Conservation (phyloP, 139 green algal genomes). For the Chlorella sp. region DNA sequence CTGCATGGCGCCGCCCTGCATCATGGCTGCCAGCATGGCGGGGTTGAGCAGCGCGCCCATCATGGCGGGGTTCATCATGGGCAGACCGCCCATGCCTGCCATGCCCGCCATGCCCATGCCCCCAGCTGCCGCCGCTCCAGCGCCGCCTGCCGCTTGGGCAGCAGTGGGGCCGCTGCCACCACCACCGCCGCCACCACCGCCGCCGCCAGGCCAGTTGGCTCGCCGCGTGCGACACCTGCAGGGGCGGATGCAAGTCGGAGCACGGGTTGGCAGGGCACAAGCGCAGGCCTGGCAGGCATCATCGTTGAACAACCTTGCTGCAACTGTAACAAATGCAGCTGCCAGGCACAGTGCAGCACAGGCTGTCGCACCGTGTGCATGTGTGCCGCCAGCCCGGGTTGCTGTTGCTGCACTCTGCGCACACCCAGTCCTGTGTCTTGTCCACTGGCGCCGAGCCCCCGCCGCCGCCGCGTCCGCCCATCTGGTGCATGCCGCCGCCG, state of each 20-base stretch:
- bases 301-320: no score
- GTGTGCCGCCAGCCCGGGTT: slow-evolving; percentile 62
- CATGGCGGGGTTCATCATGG: neutral
- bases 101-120: slow-evolving; percentile 52
- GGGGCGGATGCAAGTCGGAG: no score
- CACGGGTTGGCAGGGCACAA: no score
- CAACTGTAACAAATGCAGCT: no score
- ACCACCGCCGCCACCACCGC: neutral
- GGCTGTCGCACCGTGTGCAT: slow-evolving; percentile 54
- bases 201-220: neutral
- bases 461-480: slow-evolving; percentile 24
- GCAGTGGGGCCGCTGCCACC: neutral
- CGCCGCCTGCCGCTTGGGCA: neutral
- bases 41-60: neutral
- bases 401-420: slow-evolving; percentile 55
- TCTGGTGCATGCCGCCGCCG: slow-evolving; percentile 36
- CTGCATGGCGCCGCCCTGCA: slow-evolving; percentile 6
- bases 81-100: slow-evolving; percentile 40
- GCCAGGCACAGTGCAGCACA: neutral
- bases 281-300: no score
- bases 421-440: slow-evolving; percentile 61
- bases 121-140: slow-evolving; percentile 31
- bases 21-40: slow-evolving; percentile 23
- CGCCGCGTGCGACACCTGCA: slow-evolving; percentile 12
- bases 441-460: neutral